phyloP scores from a whole-genome alignment of 257 asterid species.

The Salvia splendens region DNA sequence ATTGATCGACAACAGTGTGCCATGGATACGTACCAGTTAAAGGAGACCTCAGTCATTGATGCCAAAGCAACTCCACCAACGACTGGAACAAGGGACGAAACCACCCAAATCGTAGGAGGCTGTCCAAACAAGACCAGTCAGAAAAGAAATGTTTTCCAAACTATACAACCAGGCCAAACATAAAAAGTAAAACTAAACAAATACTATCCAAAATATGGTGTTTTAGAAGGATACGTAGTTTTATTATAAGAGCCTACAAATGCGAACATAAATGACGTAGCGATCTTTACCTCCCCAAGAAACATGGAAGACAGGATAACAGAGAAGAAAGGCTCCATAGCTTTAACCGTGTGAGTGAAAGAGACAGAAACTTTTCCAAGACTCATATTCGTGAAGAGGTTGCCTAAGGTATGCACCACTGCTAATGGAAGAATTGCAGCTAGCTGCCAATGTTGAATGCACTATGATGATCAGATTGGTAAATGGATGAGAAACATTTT shows the following conservation, averaged over 20 bases:
- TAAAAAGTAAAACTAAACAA: not conserved
- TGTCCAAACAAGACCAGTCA: constrained; percentile 32
- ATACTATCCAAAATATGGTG: not conserved
- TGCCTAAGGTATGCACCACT: constrained; percentile 78
- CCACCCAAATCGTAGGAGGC: constrained; percentile 81
- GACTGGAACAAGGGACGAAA: constrained; percentile 83
- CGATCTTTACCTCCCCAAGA: constrained; percentile 64
- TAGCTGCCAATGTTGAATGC: constrained; percentile 52
- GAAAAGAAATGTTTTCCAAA: not conserved
- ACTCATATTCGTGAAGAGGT: constrained; percentile 93
- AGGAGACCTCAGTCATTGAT: constrained; percentile 85
- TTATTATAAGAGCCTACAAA: too few relatives aligned
- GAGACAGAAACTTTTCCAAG: constrained; percentile 95
- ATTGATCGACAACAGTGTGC: constrained; percentile 20
- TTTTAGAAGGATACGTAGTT: too few relatives aligned
- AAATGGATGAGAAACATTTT: too few relatives aligned
- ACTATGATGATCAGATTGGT: constrained; percentile 2
- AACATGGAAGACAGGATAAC: constrained; percentile 86
- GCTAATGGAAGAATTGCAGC: constrained; percentile 82
- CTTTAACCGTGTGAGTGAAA: constrained; percentile 90
- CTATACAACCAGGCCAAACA: not conserved
- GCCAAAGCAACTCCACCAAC: constrained; percentile 97
- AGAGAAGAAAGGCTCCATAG: constrained; percentile 95
- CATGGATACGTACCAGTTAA: constrained; percentile 65
- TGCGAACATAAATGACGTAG: too few relatives aligned